Base-by-base conservation (phyloP, 306 rosid genomes). In the Datisca glomerata region DNA sequence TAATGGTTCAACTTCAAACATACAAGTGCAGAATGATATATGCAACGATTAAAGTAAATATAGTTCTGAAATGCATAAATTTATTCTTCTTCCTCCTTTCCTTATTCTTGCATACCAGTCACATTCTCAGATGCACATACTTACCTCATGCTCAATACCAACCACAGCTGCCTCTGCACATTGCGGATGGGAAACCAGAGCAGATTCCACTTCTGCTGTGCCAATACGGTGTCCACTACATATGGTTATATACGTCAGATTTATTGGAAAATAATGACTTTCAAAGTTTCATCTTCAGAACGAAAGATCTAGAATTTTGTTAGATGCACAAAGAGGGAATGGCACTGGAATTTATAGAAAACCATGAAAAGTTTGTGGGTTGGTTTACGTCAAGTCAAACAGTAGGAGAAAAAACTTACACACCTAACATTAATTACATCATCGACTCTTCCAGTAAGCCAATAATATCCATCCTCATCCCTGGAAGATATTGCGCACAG, bases 101-200 rank as follows among this genome's bases (percentile, higher is more conserved):
- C 35, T 32, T 37, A 32, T 15, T 17, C 11, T 14, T 18, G 15
- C 21, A 18, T 37, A 5, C 42, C 44, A 25, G 14, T 33, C 19
- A 51, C 2, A 19, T 21, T 21, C 34, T 51, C 51, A 45, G 44
- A 39, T 27, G 18, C 32, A 12, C 65, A 20, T 10, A 19, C 61
- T 43, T 74, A 80, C 95, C 81, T 80, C 87, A 44, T 85, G 95
- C 69, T 80, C 95, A 52, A 85, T 55, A 24, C 95, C 95, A 21
- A 85, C 95, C 53, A 85, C 95, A 10, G 95, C 95, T 55, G 95
- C 95, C 73, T 85, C 95, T 12, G 87, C 79, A 57, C 95, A 85
- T 55, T 71, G 50, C 18, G 81, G 77, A 57, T 80, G 81, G 4
- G 93, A 76, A 43, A 80, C 93, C 35, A 85, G 57, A 66, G 93